Evolutionary conservation across 2,329 filamentous ascomycete species (phyloP).

Genomic region (Ophiostoma piceae): DNA sequence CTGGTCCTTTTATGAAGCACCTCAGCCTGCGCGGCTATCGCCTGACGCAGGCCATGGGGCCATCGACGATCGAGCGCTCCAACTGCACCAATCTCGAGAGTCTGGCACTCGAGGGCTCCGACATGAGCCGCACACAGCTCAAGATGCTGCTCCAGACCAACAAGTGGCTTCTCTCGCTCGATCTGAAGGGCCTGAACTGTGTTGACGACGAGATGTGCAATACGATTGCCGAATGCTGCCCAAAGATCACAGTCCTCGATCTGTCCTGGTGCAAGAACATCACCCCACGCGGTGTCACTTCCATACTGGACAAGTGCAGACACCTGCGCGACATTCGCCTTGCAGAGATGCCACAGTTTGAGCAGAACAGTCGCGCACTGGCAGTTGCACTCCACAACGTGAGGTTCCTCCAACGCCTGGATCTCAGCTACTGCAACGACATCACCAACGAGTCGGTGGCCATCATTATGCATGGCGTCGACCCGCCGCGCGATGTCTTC

Average conservation of each 20-base stretch:
- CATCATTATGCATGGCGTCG: slow-evolving; percentile 67
- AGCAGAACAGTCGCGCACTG: slow-evolving; percentile 65
- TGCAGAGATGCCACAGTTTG: slow-evolving; percentile 71
- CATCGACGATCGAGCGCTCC: slow-evolving; percentile 69
- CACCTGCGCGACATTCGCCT: slow-evolving; percentile 74
- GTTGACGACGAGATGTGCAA: slow-evolving; percentile 82
- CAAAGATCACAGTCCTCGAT: slow-evolving; percentile 76
- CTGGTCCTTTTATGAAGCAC: slow-evolving; percentile 84
- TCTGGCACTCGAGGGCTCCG: slow-evolving; percentile 80
- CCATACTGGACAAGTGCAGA: too few relatives aligned
- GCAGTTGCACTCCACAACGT: slow-evolving; percentile 69
- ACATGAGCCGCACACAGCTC: slow-evolving; percentile 70
- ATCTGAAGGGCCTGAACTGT: slow-evolving; percentile 73
- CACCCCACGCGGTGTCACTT: slow-evolving; percentile 45
- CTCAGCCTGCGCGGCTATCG: slow-evolving; percentile 88
- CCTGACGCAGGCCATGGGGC: slow-evolving; percentile 78
- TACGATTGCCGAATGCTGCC: slow-evolving; percentile 76
- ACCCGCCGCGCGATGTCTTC: slow-evolving; percentile 75
- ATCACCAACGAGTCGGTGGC: slow-evolving; percentile 69
- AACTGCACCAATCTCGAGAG: slow-evolving; percentile 82
- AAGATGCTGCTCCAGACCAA: slow-evolving; percentile 73
- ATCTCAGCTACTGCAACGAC: slow-evolving; percentile 73
- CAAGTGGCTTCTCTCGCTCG: slow-evolving; percentile 71
- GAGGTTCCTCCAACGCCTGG: slow-evolving; percentile 76
- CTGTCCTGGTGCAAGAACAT: slow-evolving; percentile 83